phyloP scores from a whole-genome alignment of 768 basidiomycete species.

The Suillus discolor region DNA sequence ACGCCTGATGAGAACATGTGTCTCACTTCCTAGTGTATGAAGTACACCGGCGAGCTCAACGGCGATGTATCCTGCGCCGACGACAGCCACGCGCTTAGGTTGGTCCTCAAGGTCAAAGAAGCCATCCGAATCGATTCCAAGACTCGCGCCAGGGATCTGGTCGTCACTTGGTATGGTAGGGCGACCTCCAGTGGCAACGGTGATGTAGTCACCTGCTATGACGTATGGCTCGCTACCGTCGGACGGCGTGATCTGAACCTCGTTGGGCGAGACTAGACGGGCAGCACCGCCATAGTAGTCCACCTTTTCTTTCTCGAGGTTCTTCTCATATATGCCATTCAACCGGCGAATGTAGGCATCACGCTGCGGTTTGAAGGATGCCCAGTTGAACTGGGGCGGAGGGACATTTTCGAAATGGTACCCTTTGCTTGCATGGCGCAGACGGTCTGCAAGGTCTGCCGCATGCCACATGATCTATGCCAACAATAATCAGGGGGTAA shows the following conservation, averaged over 20 bases:
- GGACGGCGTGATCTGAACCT: constrained; percentile 70
- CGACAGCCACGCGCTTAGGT: constrained; percentile 90
- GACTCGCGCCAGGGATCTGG: constrained; percentile 83
- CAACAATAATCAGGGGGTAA: constrained; percentile 6
- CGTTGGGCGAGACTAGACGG: constrained; percentile 65
- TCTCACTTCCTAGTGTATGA: constrained; percentile 88
- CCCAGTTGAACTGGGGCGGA: constrained; percentile 81
- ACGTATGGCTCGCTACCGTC: constrained; percentile 69
- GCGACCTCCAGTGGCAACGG: constrained; percentile 84
- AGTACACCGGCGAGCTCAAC: constrained; percentile 96
- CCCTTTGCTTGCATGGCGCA: constrained; percentile 71
- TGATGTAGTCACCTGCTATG: constrained; percentile 76
- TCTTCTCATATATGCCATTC: constrained; percentile 90
- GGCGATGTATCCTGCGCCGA: constrained; percentile 98
- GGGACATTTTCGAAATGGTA: constrained; percentile 70
- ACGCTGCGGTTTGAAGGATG: constrained; percentile 86
- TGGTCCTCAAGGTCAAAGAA: constrained; percentile 93
- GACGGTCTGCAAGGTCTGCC: constrained; percentile 84
- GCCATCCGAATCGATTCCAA: constrained; percentile 92
- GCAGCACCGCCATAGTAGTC: constrained; percentile 85
- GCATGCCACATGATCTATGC: constrained; percentile 97
- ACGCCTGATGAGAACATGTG: constrained; percentile 87
- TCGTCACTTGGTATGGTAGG: constrained; percentile 81
- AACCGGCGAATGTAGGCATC: constrained; percentile 92
- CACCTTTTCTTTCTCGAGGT: constrained; percentile 85